Evolutionary conservation across 1,284 basidiomycete genomes (phyloP), one percentile per base, ranked within the genome.

Genomic region (Sanghuangporus baumii): DNA sequence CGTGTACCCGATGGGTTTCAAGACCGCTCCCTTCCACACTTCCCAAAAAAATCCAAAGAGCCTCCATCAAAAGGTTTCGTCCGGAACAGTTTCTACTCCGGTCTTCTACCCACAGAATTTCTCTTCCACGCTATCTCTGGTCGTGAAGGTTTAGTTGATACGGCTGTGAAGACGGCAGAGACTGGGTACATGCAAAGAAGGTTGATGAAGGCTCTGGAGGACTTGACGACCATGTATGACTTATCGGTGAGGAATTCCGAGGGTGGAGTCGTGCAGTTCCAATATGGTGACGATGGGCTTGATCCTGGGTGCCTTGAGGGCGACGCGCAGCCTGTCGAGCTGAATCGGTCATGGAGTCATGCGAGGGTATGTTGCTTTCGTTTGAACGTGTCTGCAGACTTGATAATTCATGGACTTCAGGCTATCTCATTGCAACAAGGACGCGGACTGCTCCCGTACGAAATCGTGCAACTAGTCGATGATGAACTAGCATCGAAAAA

Each of bases 1-100:
- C 97, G 97, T 86, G 96, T 99, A 6, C 95, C 95, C 1, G 93
- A 99, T 81, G 97, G 96, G 58, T 99, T 99, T 80, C 97, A 99
- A 76, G 97, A 99, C 76, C 93, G 97, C 55, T 98, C 97, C 1
- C 81, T 99, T 23, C 97, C 97, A 0, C 97, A 99, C 75, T 99
- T 99, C 76, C 93, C 91, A 34, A 99, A 99, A 77, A 98, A 97
- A 76, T 94, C 94, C 8, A 91, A 95, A 73, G 94, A 96, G 69
- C 96, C 97, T 1, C 96, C 96, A 0, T 94, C 96, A 0, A 99
- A 99, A 74, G 97, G 97, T 60, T 99, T 99, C 78, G 97, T 99
- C 48, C 84, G 95, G 55, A 99, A 98, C 75, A 93, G 91, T 74
- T 99, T 99, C 82, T 99, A 91, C 78, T 88, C 90, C 6, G 97